These are phyloP conservation scores for Irpex sp. DNA, from an alignment of 1,284 basidiomycete species.

Conservation along the genomic window DNA sequence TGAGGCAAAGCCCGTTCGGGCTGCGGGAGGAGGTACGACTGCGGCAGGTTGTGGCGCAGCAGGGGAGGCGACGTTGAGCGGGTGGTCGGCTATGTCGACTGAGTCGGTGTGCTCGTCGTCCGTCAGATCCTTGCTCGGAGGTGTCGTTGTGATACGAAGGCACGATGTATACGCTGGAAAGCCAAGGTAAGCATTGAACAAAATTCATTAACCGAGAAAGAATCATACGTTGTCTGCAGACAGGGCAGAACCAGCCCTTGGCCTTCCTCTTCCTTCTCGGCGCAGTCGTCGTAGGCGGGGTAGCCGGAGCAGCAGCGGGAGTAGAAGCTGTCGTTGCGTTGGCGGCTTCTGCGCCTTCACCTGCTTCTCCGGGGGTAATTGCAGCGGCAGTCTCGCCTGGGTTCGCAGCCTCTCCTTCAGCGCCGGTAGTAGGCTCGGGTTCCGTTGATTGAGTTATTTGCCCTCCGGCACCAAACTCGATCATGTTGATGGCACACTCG, in stretches of 20 bases:
- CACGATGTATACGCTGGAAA: slow-evolving; percentile 79
- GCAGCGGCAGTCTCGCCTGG: slow-evolving; percentile 31
- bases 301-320: slow-evolving; percentile 12
- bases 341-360: slow-evolving; percentile 12
- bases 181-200: slow-evolving; percentile 4
- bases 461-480: slow-evolving; percentile 90
- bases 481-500: slow-evolving; percentile 91
- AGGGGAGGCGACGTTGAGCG: slow-evolving; percentile 20
- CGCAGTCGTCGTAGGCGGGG: slow-evolving; percentile 22
- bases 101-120: slow-evolving; percentile 33
- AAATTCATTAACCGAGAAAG: neutral
- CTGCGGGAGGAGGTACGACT: neutral
- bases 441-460: slow-evolving; percentile 55
- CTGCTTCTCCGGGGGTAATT: slow-evolving; percentile 17
- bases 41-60: slow-evolving; percentile 2
- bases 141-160: slow-evolving; percentile 74
- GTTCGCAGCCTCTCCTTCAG: slow-evolving; percentile 12
- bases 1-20: slow-evolving; percentile 24
- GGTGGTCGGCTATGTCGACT: slow-evolving; percentile 32
- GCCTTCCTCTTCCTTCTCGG: slow-evolving; percentile 81
- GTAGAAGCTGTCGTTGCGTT: slow-evolving; percentile 8
- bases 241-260: slow-evolving; percentile 94
- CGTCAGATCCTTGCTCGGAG: slow-evolving; percentile 46
- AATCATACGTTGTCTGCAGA: slow-evolving; percentile 81
- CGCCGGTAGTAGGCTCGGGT: slow-evolving; percentile 15